These are phyloP conservation scores for Pisolithus thermaeus DNA, from an alignment of 1,284 basidiomycete species.

Conservation along the genomic window DNA sequence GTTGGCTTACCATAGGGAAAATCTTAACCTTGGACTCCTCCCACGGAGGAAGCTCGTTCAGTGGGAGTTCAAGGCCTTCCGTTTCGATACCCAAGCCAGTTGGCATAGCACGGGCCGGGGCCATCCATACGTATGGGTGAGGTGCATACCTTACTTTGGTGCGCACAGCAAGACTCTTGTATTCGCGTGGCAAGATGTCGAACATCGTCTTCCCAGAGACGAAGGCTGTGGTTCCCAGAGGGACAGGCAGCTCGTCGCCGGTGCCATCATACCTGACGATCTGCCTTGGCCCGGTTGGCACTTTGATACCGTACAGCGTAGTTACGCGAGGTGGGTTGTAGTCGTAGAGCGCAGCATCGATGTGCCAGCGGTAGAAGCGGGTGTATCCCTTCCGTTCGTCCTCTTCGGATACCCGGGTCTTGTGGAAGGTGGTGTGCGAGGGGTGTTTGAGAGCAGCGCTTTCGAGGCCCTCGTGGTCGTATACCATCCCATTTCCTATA, in stretches of 20 bases:
- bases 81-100: conserved; percentile 69
- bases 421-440: conserved; percentile 87
- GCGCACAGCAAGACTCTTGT: conserved; percentile 80
- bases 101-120: conserved; percentile 52
- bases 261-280: conserved; percentile 81
- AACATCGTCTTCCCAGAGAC: conserved; percentile 83
- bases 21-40: conserved; percentile 60
- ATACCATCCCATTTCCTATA: conserved; percentile 75
- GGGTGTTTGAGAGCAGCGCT: conserved; percentile 74
- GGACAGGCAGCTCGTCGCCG: conserved; percentile 75
- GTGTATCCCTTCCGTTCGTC: conserved; percentile 75
- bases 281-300: conserved; percentile 68
- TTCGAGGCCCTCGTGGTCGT: conserved; percentile 72
- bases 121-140: conserved; percentile 77
- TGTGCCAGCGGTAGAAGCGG: conserved; percentile 91
- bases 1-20: conserved; percentile 52
- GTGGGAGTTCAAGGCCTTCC: conserved; percentile 57
- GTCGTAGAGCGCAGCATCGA: conserved; percentile 89
- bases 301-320: conserved; percentile 75
- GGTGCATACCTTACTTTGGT: conserved; percentile 62
- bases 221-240: conserved; percentile 84
- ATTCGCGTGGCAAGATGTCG: conserved; percentile 64
- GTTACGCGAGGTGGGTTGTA: conserved; percentile 86
- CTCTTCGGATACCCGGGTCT: conserved; percentile 68
- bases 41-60: conserved; percentile 59